A percentile compares a stretch with the other conserved stretches of the same genome.
Evolutionary conservation across 306 rosid genomes (phyloP).

Genomic region (Adenanthera pavonina): DNA sequence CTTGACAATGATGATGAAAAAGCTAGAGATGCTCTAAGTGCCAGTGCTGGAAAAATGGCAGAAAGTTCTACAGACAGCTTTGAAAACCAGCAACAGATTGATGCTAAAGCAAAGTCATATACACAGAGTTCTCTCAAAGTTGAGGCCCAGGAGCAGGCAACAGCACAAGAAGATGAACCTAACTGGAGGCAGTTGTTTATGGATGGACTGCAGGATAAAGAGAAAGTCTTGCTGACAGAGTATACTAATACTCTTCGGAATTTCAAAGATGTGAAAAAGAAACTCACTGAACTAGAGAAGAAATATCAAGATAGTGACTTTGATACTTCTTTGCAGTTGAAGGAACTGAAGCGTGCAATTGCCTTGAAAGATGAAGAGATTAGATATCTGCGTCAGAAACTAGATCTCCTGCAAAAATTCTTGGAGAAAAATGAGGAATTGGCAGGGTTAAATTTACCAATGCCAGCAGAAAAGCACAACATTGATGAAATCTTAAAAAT

Average conservation of each 20-base stretch:
- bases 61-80: slow-evolving; percentile 24
- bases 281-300: slow-evolving; percentile 59
- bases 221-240: slow-evolving; percentile 59
- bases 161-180: slow-evolving; percentile 50
- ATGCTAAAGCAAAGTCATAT: slow-evolving; percentile 17
- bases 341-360: slow-evolving; percentile 60
- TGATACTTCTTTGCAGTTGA: slow-evolving; percentile 63
- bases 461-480: neutral
- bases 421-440: slow-evolving; percentile 49
- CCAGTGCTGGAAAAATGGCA: neutral
- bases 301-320: slow-evolving; percentile 45
- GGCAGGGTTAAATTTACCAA: slow-evolving; percentile 32
- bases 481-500: slow-evolving; percentile 6
- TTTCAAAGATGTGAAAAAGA: slow-evolving; percentile 67
- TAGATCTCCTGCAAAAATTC: slow-evolving; percentile 59
- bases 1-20: slow-evolving; percentile 29
- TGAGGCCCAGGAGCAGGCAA: slow-evolving; percentile 33
- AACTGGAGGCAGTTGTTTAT: slow-evolving; percentile 67
- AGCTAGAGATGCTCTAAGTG: slow-evolving; percentile 32
- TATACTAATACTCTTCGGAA: slow-evolving; percentile 67
- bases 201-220: slow-evolving; percentile 65
- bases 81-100: slow-evolving; percentile 23
- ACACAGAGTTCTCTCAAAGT: slow-evolving; percentile 26
- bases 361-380: slow-evolving; percentile 79
- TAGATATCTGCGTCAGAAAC: slow-evolving; percentile 68